Base-by-base conservation (phyloP, 2,329 filamentous ascomycete species). In the Magnaporthales sp. region DNA sequence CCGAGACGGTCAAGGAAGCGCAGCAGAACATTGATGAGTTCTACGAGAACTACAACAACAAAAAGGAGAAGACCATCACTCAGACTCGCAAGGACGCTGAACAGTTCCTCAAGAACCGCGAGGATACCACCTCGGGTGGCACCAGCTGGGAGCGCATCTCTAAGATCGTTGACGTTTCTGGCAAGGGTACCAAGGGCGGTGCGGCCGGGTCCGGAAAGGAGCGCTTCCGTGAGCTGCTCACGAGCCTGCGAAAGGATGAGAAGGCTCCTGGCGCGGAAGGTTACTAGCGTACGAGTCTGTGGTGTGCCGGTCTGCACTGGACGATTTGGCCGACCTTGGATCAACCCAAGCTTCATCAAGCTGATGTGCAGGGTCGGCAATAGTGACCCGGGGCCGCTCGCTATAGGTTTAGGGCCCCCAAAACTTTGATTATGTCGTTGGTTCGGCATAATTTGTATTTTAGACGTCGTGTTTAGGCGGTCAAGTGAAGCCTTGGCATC, bases 121-220 rank as follows among this genome's bases (percentile, higher is more conserved):
- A 99, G 77, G 93, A 98, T 77, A 97, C 93, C 54, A 91, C 93
- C 27, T 92, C 92, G 11, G 95, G 95, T 64, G 95, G 95, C 69
- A 99, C 95, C 5, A 96, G 92, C 84, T 99, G 95, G 95, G 95
- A 99, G 81, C 90, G 95, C 72, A 98, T 99, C 75, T 91, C 93
- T 27, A 99, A 98, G 82, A 79, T 99, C 72, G 93, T 98, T n/a
- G 95, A 99, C 79, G 80, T 99, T 70, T 97, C 92, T 74, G 95
- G 95, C 69, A 99, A 98, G 81, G 93, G 94, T 15, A 81, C 86
- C 68, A 91, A 89, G 78, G 93, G 94, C 67, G 94, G 93, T 74
- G 93, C 91, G 60, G 89, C 88, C 68, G 94, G 93, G 62, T 96
- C 91, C 68, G 93, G 94, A 73, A 99, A 99, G 85, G 92, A 96